Percentiles rank a stretch among this genome's conserved stretches.
Evolutionary conservation across 768 basidiomycete genomes (phyloP).

Genomic region (Pholiota conissans): DNA sequence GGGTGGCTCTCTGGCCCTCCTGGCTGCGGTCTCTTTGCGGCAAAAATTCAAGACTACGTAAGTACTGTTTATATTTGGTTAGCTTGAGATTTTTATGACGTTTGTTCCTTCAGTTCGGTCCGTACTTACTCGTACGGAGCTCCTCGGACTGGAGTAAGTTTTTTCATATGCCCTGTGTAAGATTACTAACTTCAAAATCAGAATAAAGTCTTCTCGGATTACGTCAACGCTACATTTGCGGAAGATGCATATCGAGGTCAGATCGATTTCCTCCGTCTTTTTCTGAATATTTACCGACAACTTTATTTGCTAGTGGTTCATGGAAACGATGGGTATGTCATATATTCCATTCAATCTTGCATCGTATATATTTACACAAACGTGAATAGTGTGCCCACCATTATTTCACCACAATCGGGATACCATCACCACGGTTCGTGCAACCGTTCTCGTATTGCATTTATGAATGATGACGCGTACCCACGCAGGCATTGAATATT

Average conservation of each 20-base stretch:
- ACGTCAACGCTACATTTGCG: conserved; percentile 42
- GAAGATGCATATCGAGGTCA: conserved; percentile 42
- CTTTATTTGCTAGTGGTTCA: conserved; percentile 41
- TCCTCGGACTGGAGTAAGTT: conserved; percentile 45
- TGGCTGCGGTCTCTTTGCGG: conserved; percentile 46
- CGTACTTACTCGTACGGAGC: conserved; percentile 53
- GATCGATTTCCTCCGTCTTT: not conserved
- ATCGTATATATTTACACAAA: too few relatives aligned
- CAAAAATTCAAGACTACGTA: conserved; percentile 32
- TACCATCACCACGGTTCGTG: conserved; percentile 53
- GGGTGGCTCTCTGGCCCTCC: conserved; percentile 50
- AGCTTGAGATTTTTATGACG: too few relatives aligned
- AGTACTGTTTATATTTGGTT: not conserved
- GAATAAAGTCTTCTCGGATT: conserved; percentile 47
- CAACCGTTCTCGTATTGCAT: not conserved
- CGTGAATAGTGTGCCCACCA: conserved; percentile 54
- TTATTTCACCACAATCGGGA: conserved; percentile 45
- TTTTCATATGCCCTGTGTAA: not conserved
- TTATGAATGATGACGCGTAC: conserved; percentile 11
- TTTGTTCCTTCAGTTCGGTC: conserved; percentile 25
- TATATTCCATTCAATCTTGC: not conserved
- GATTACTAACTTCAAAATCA: conserved; percentile 18
- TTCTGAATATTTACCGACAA: not conserved
- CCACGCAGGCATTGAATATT: conserved; percentile 50
- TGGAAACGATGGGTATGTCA: conserved; percentile 44